These are phyloP conservation scores for Corinectria fuckeliana DNA, from an alignment of 2,329 filamentous ascomycete genomes.

Conservation along the genomic window DNA sequence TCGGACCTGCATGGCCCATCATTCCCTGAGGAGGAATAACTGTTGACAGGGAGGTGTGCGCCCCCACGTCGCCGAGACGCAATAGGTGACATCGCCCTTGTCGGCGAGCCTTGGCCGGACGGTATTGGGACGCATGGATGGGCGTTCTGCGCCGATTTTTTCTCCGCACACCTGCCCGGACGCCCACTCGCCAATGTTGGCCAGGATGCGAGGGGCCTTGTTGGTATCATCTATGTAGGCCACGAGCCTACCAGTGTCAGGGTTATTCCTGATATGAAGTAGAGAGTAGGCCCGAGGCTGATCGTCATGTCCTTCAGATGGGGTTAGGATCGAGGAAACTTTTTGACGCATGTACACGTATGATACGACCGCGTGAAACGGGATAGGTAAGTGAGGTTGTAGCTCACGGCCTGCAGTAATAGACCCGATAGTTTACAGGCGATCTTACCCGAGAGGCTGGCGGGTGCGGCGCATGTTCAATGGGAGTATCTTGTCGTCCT, in stretches of 20 bases:
- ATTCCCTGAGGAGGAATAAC: conserved; percentile 32
- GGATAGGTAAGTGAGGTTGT: neutral
- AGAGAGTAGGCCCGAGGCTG: conserved; percentile 17
- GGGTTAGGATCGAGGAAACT: neutral
- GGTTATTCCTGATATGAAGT: conserved; percentile 11
- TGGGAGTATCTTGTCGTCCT: neutral
- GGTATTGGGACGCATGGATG: conserved; percentile 26
- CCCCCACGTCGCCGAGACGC: conserved; percentile 38
- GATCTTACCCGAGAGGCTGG: conserved; percentile 8
- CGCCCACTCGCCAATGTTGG: neutral
- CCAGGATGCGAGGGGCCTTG: conserved; percentile 1
- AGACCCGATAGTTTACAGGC: neutral
- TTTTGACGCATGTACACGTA: conserved; percentile 17
- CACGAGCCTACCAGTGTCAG: conserved; percentile 5
- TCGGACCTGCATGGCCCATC: conserved; percentile 38
- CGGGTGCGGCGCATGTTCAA: conserved; percentile 2
- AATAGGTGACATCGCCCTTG: conserved; percentile 24
- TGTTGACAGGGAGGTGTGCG: conserved; percentile 21
- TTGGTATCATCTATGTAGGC: conserved; percentile 15
- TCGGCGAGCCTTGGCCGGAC: conserved; percentile 14
- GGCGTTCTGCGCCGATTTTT: conserved; percentile 21
- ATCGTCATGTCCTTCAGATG: conserved; percentile 16
- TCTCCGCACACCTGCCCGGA: conserved; percentile 6
- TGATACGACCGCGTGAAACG: conserved; percentile 18
- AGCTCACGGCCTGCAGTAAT: conserved; percentile 2